Percentiles rank a stretch among this genome's conserved stretches.
These are phyloP conservation scores for Camellia sinensis DNA, from an alignment of 148 eudicot species.

Conservation along the genomic window DNA sequence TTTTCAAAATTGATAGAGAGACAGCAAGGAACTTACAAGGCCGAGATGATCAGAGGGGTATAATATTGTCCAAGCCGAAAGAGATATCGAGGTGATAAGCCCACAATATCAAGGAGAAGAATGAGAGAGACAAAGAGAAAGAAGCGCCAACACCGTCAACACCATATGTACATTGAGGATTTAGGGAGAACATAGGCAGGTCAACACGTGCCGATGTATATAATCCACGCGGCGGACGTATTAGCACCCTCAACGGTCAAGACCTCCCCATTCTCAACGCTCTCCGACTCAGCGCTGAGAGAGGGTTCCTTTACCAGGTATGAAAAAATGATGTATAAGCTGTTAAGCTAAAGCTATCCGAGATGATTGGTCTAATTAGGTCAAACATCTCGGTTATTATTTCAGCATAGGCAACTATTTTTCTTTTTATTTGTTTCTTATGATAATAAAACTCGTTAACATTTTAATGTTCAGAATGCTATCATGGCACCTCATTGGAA, in stretches of 20 bases:
- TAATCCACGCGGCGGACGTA: constrained; percentile 61
- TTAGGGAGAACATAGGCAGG: constrained; percentile 31
- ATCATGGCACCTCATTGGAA: constrained; percentile 56
- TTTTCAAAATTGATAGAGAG: constrained; percentile 28
- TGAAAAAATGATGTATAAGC: no score
- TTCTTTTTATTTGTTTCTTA: neutral
- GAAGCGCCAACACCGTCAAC: constrained; percentile 37
- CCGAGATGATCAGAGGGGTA: constrained; percentile 42
- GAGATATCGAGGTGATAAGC: constrained; percentile 21
- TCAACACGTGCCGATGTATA: constrained; percentile 45
- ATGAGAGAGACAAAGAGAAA: constrained; percentile 1
- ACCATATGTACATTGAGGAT: constrained; percentile 36
- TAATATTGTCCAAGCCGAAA: constrained; percentile 39
- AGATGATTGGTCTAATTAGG: no score
- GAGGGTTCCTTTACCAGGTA: constrained; percentile 55
- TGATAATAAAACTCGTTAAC: neutral
- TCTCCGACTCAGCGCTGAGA: constrained; percentile 54
- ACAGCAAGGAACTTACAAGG: constrained; percentile 32
- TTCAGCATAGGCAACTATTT: neutral
- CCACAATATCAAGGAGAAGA: constrained; percentile 31
- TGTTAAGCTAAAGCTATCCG: no score
- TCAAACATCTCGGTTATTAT: no score
- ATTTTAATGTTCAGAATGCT: constrained; percentile 38
- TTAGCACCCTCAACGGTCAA: constrained; percentile 39
- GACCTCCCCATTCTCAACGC: constrained; percentile 50